Conservation (phyloP, 2,329 filamentous ascomycete species). For the Sclerotinia spermophila region DNA sequence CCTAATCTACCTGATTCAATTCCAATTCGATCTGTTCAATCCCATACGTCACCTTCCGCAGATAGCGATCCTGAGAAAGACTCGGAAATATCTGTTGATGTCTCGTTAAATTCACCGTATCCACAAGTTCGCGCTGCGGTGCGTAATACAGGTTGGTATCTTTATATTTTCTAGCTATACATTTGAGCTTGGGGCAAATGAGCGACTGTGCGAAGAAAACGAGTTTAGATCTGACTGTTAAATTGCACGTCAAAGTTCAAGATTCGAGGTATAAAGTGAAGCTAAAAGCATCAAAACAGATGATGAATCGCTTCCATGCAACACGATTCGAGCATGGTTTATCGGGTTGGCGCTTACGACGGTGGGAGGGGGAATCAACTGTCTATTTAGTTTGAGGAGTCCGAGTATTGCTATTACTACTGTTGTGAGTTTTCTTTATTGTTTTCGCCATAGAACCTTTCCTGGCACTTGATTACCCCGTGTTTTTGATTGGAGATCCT, state of each 20-base stretch:
- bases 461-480: background rate
- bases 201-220: too few species aligned
- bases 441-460: slow-evolving; percentile 9
- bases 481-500: background rate
- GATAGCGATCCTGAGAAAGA: slow-evolving; percentile 20
- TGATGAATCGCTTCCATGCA: slow-evolving; percentile 45
- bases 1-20: background rate
- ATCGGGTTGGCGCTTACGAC: slow-evolving; percentile 45
- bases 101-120: slow-evolving; percentile 23
- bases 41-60: background rate
- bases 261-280: background rate
- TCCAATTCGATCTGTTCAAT: background rate
- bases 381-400: slow-evolving; percentile 24
- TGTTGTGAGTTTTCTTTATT: slow-evolving; percentile 19
- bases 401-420: slow-evolving; percentile 23
- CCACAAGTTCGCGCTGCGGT: slow-evolving; percentile 51
- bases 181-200: too few species aligned
- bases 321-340: slow-evolving; percentile 44
- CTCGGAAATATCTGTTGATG: slow-evolving; percentile 6
- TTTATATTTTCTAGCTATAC: slow-evolving; percentile 39
- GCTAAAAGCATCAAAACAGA: background rate
- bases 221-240: rapidly evolving
- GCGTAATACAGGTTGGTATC: slow-evolving; percentile 58
- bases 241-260: background rate
- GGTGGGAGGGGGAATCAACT: slow-evolving; percentile 23